A percentile compares a stretch with the other conserved stretches of the same genome.
Evolutionary conservation across 768 basidiomycete species (phyloP).

Genomic region (Tephrocybe rancida): DNA sequence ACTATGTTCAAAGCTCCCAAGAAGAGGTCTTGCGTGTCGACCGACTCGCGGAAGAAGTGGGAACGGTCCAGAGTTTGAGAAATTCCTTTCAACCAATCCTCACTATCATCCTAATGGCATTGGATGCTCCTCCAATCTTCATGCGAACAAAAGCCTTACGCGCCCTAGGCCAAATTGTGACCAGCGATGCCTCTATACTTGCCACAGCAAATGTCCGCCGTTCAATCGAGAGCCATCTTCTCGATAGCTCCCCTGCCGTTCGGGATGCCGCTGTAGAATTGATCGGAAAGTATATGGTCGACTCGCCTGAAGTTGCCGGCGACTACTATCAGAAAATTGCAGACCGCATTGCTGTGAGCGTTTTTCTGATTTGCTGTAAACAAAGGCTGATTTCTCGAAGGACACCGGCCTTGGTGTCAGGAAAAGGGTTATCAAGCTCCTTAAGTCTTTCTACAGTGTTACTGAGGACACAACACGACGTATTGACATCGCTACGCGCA

Average conservation of each 20-base stretch:
- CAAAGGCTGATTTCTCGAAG: slow-evolving; percentile 39
- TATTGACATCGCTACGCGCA: slow-evolving; percentile 79
- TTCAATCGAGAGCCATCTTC: slow-evolving; percentile 86
- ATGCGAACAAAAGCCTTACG: slow-evolving; percentile 94
- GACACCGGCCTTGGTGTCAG: slow-evolving; percentile 93
- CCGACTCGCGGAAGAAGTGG: slow-evolving; percentile 72
- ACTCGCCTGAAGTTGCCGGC: slow-evolving; percentile 83
- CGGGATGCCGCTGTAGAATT: slow-evolving; percentile 97
- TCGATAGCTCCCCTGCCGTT: slow-evolving; percentile 92
- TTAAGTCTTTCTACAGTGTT: slow-evolving; percentile 78
- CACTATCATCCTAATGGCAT: slow-evolving; percentile 71
- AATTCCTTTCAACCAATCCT: slow-evolving; percentile 86
- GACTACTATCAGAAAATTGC: slow-evolving; percentile 90
- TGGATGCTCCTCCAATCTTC: slow-evolving; percentile 87
- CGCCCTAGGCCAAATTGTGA: slow-evolving; percentile 87
- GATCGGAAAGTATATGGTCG: slow-evolving; percentile 96
- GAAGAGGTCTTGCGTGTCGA: slow-evolving; percentile 75
- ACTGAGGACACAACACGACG: slow-evolving; percentile 60
- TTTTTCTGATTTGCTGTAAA: neutral
- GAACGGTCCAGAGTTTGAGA: slow-evolving; percentile 72
- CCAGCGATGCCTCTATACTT: slow-evolving; percentile 84
- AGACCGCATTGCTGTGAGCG: slow-evolving; percentile 84
- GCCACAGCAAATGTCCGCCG: slow-evolving; percentile 76
- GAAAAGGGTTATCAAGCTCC: slow-evolving; percentile 93
- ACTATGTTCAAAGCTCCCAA: slow-evolving; percentile 71